A percentile compares a stretch with the other conserved stretches of the same genome.
Conservation (phyloP, 2,329 filamentous ascomycete species). For the Sarocladiaceae sp. region DNA sequence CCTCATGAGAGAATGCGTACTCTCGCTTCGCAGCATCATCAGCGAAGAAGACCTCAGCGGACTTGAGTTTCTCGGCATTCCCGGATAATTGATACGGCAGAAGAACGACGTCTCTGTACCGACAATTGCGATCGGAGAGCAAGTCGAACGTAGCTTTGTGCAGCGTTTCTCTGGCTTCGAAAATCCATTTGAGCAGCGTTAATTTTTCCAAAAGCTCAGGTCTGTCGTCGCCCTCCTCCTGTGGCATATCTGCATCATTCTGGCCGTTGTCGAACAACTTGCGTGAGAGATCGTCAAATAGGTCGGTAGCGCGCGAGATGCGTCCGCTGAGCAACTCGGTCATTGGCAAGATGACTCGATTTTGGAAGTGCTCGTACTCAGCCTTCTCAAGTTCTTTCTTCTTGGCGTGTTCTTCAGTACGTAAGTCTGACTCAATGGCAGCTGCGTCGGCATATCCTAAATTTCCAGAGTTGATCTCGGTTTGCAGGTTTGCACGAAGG, state of each 20-base stretch:
- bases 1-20: conserved; percentile 65
- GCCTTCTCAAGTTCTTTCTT: conserved; percentile 71
- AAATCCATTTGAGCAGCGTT: conserved; percentile 94
- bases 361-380: conserved; percentile 82
- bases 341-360: conserved; percentile 75
- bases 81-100: conserved; percentile 72
- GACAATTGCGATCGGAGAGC: conserved; percentile 77
- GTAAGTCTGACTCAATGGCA: conserved; percentile 71
- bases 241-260: conserved; percentile 73
- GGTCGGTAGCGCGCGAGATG: conserved; percentile 66
- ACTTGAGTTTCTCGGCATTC: conserved; percentile 73
- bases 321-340: conserved; percentile 75
- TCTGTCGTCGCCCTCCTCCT: conserved; percentile 92
- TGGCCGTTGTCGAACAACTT: conserved; percentile 64
- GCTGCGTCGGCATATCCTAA: conserved; percentile 82
- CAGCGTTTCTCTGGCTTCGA: conserved; percentile 85
- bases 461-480: conserved; percentile 71
- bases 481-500: conserved; percentile 71
- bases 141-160: conserved; percentile 84
- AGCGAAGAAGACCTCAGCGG: conserved; percentile 77
- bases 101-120: conserved; percentile 80
- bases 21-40: conserved; percentile 72
- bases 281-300: conserved; percentile 72
- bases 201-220: conserved; percentile 93
- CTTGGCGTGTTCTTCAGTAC: conserved; percentile 63